Evolutionary conservation across 306 rosid species (phyloP), one percentile per base, ranked within the genome.

Genomic region (Pyrus pyrifolia): DNA sequence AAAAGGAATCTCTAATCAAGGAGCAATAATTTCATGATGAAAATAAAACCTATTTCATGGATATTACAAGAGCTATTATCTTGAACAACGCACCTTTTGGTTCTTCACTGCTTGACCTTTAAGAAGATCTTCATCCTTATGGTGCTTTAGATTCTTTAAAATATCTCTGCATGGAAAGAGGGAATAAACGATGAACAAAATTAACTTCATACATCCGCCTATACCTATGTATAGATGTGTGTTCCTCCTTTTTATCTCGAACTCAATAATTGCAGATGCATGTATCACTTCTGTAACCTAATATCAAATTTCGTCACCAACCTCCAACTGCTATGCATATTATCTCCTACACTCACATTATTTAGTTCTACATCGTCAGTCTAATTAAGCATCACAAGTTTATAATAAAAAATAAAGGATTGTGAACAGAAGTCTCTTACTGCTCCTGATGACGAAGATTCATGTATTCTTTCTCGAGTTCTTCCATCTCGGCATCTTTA

Each of bases 51-150:
- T 25, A 25, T 25, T 25, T 25, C 27, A 42, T 52, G 45, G 35
- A 46, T 44, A n/a, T 49, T 27, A 44, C 11, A 40, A 59, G 8
- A 67, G 18, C 35, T 62, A 73, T 40, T 64, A 67, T 33, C 4
- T 67, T 57, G 77, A 78, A 49, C 1, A 71, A 22, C 81, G 65
- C 40, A 92, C 97, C 97, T 88, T 92, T 81, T 92, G 98, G 84
- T 77, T 92, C 83, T 85, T 94, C 83, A 92, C 86, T 60, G 95
- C 97, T 85, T 88, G 89, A 44, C 98, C 97, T 82, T 95, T 95
- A 6, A 89, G 91, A 79, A 86, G 67, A 87, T 95, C 98, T 78
- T 90, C 96, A 72, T 88, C 93, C 84, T 90, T 92, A 40, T 92
- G 91, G 52, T 82, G 88, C 86, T 85, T 91, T 90, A 94, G 81